phyloP scores from a whole-genome alignment of 2,329 filamentous ascomycete genomes.

The Harringtonia aguacate region DNA sequence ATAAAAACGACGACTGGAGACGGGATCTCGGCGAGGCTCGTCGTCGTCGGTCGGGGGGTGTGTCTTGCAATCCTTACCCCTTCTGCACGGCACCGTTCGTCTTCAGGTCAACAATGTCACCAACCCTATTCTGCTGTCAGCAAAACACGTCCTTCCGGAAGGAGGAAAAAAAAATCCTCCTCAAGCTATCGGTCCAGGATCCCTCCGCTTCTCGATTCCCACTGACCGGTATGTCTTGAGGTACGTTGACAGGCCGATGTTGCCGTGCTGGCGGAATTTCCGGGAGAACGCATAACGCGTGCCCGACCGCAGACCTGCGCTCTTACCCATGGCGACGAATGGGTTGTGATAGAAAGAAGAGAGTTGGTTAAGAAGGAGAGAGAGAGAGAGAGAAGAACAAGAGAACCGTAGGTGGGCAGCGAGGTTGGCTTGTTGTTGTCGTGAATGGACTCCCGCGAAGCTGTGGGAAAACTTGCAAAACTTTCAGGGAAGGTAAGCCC shows the following conservation, averaged over 20 bases:
- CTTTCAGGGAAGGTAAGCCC: conserved; percentile 3
- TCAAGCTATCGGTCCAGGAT: neutral
- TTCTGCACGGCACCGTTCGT: conserved; percentile 98
- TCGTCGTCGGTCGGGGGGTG: no score
- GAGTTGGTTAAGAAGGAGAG: neutral
- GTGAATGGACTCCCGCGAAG: neutral
- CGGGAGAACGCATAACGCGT: conserved; percentile 92
- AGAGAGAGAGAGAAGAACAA: neutral
- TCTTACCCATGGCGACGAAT: conserved; percentile 62
- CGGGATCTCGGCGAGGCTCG: no score
- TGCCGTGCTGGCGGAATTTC: conserved; percentile 89
- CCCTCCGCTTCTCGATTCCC: neutral
- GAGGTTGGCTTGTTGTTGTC: neutral
- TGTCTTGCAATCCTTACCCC: no score
- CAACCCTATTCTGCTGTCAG: conserved; percentile 50
- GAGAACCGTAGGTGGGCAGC: neutral
- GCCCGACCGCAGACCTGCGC: conserved; percentile 76
- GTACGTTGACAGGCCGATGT: conserved; percentile 90
- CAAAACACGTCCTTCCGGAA: no score
- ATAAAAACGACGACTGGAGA: no score
- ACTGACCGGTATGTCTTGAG: conserved; percentile 80
- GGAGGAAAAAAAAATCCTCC: no score
- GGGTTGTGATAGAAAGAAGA: conserved; percentile 17
- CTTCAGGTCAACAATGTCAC: conserved; percentile 98
- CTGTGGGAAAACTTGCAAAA: conserved; percentile 3